Evolutionary conservation across 805 yeast species (phyloP).

Genomic region (Saturnispora ahearnii): DNA sequence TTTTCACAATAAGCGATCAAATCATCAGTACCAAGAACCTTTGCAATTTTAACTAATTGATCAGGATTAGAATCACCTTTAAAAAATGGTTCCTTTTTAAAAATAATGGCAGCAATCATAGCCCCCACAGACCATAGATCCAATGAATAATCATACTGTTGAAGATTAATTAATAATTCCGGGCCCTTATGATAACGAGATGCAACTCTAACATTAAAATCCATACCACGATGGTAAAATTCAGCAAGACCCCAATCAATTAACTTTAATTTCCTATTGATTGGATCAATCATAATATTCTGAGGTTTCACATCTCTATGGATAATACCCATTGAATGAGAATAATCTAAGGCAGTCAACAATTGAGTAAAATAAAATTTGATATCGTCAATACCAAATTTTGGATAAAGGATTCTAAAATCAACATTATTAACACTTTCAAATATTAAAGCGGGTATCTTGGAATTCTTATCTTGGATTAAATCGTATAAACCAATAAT

Average conservation of each 20-base stretch:
- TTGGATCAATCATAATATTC: conserved; percentile 87
- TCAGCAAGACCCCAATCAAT: conserved; percentile 97
- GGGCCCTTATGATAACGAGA: conserved; percentile 91
- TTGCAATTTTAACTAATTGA: conserved; percentile 82
- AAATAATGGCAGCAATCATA: conserved; percentile 81
- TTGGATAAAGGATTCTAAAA: conserved; percentile 78
- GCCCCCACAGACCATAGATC: conserved; percentile 92
- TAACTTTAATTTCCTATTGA: conserved; percentile 48
- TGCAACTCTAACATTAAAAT: conserved; percentile 87
- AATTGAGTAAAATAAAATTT: conserved; percentile 78
- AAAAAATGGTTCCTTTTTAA: conserved; percentile 86
- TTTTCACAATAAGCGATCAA: conserved; percentile 55
- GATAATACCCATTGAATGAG: conserved; percentile 91
- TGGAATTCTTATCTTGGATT: conserved; percentile 77
- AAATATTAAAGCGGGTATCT: conserved; percentile 83
- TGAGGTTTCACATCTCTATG: conserved; percentile 94
- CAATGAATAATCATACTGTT: conserved; percentile 78
- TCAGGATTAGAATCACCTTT: conserved; percentile 88
- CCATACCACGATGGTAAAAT: conserved; percentile 82
- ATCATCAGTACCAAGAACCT: conserved; percentile 79
- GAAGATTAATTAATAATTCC: conserved; percentile 72
- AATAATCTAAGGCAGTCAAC: conserved; percentile 73
- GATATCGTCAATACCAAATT: conserved; percentile 64
- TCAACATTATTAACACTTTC: conserved; percentile 81
- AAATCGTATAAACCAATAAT: conserved; percentile 68